Evolutionary conservation across 495 filamentous ascomycete genomes (phyloP).

Genomic region (Sordaria brevicollis): DNA sequence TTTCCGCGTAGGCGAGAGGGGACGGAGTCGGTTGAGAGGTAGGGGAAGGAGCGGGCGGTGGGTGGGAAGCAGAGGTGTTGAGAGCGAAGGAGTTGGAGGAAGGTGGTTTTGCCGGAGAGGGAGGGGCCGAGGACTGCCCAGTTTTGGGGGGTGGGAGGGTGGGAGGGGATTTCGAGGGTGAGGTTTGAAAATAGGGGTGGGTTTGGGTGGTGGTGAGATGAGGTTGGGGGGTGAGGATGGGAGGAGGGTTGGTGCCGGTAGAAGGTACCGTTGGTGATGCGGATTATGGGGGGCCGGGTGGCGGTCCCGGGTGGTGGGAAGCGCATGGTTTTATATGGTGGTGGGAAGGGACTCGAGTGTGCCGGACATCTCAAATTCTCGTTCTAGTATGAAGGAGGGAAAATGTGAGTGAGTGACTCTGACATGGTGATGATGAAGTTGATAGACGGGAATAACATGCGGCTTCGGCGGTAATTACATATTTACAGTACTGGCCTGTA

Average conservation of each 20-base stretch:
- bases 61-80: constrained; percentile 64
- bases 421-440: neutral
- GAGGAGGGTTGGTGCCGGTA: constrained; percentile 63
- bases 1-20: constrained; percentile 37
- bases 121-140: constrained; percentile 73
- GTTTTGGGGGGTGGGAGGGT: constrained; percentile 31
- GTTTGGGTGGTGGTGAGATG: constrained; percentile 25
- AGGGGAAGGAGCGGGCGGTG: constrained; percentile 61
- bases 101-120: constrained; percentile 59
- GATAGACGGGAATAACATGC: neutral
- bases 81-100: constrained; percentile 66
- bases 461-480: constrained; percentile 1
- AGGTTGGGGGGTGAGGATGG: constrained; percentile 2
- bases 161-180: constrained; percentile 53
- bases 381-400: neutral
- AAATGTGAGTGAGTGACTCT: neutral
- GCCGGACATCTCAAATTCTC: constrained; percentile 10
- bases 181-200: constrained; percentile 62
- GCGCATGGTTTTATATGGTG: constrained; percentile 21
- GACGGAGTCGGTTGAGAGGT: constrained; percentile 55
- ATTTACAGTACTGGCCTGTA: neutral
- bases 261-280: constrained; percentile 67
- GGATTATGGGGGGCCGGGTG: constrained; percentile 48
- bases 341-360: neutral
- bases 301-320: constrained; percentile 5